Conservation (phyloP, 352 stramenopile genomes). For the Globisporangium iwayamae region DNA sequence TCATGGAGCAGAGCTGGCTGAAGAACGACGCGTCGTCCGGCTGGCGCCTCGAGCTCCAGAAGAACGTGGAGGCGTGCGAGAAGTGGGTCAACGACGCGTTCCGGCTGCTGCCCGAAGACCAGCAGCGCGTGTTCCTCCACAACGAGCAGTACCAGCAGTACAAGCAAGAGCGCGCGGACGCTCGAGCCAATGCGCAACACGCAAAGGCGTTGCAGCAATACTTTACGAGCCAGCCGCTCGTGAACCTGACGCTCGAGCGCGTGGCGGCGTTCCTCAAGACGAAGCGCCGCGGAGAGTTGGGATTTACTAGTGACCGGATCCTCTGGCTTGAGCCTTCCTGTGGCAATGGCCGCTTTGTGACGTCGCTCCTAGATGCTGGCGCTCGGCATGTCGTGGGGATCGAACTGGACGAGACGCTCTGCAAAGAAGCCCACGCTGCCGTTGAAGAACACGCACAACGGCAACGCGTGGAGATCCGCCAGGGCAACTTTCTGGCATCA, state of each 20-base stretch:
- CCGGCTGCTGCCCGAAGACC: conserved; percentile 17
- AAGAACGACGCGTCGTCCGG: conserved; percentile 33
- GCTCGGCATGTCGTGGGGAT: conserved; percentile 45
- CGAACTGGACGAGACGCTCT: conserved; percentile 43
- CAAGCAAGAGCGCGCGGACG: conserved; percentile 23
- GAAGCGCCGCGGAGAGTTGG: not conserved
- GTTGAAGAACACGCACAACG: conserved; percentile 11
- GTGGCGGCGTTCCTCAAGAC: conserved; percentile 21
- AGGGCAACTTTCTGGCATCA: conserved; percentile 56
- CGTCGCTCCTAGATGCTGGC: conserved; percentile 33
- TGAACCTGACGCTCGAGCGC: conserved; percentile 33
- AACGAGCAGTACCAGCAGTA: conserved; percentile 39
- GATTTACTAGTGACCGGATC: conserved; percentile 16
- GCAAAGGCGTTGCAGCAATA: conserved; percentile 70
- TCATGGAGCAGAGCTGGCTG: conserved; percentile 50
- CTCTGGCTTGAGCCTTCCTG: conserved; percentile 74
- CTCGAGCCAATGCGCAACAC: conserved; percentile 25
- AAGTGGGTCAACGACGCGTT: conserved; percentile 52
- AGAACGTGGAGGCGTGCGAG: conserved; percentile 52
- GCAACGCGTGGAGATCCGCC: conserved; percentile 22
- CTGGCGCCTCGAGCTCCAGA: conserved; percentile 59
- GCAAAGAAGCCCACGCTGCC: conserved; percentile 14
- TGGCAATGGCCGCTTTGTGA: conserved; percentile 56
- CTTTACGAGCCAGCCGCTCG: conserved; percentile 49
- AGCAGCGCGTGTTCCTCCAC: conserved; percentile 43